These are phyloP conservation scores for Suillus brevipes DNA, from an alignment of 768 basidiomycete genomes.

Conservation along the genomic window DNA sequence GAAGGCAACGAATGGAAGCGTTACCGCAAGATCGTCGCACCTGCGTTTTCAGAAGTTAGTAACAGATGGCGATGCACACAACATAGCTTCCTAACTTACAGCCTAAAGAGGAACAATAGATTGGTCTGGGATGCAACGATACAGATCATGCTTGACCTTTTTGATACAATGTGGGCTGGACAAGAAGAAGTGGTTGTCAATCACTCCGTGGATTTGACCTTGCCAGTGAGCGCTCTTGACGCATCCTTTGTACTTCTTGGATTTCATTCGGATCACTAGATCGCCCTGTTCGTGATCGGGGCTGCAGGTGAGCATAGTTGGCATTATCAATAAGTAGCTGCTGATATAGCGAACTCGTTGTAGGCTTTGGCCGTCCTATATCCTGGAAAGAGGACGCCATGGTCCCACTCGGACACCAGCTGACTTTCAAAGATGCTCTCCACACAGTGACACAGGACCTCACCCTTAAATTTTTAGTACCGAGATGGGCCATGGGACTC, in stretches of 20 bases:
- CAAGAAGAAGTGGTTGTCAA: constrained; percentile 41
- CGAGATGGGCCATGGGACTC: constrained; percentile 39
- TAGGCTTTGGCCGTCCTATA: constrained; percentile 53
- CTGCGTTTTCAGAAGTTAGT: constrained; percentile 51
- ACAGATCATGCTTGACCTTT: constrained; percentile 43
- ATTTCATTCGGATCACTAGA: constrained; percentile 30
- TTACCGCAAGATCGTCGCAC: constrained; percentile 60
- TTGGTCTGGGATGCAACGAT: constrained; percentile 51
- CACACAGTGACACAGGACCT: constrained; percentile 42
- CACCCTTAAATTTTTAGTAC: constrained; percentile 39
- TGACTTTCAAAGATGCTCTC: constrained; percentile 52
- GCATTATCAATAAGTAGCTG: background rate
- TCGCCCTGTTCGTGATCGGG: constrained; percentile 57
- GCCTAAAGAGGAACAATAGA: constrained; percentile 23
- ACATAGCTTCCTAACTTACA: background rate
- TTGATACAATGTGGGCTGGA: constrained; percentile 49
- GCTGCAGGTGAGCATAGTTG: constrained; percentile 41
- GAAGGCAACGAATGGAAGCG: constrained; percentile 69
- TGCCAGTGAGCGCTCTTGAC: constrained; percentile 41
- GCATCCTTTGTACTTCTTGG: constrained; percentile 20
- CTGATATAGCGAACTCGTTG: background rate
- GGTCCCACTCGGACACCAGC: constrained; percentile 42
- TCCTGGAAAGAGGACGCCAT: constrained; percentile 47
- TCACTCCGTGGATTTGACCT: constrained; percentile 52
- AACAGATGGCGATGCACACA: background rate